Percentiles rank a stretch among this genome's conserved stretches.
phyloP scores from a whole-genome alignment of 169 alveolate species.

The Plasmodium cynomolgi region DNA sequence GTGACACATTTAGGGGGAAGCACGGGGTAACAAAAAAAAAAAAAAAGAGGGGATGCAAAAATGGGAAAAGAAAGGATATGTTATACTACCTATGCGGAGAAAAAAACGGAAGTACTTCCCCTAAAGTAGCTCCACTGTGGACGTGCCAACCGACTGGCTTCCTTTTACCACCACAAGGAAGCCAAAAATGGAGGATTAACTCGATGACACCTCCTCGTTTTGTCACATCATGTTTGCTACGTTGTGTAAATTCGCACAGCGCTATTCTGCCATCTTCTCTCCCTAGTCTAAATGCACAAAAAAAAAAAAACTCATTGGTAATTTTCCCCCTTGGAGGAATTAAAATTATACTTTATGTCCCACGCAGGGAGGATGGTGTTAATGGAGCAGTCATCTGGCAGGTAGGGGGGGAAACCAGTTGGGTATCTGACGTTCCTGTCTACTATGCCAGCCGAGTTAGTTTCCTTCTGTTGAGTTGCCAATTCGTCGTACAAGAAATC shows the following conservation, averaged over 20 bases:
- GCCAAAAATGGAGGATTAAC: no score
- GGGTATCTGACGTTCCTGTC: slow-evolving; percentile 58
- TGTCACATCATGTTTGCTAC: no score
- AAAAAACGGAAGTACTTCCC: no score
- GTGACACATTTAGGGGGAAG: not conserved
- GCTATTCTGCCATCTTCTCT: no score
- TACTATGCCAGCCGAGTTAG: not conserved
- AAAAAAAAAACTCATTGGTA: not conserved
- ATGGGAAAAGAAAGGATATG: not conserved
- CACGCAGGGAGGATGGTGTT: slow-evolving; percentile 68
- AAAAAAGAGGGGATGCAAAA: not conserved
- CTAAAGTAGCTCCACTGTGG: no score
- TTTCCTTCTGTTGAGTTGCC: slow-evolving; percentile 21
- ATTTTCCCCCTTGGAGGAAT: slow-evolving; percentile 8
- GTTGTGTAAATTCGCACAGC: no score
- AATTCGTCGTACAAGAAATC: slow-evolving; percentile 44
- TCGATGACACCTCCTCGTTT: no score
- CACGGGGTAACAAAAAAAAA: not conserved
- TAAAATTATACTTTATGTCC: slow-evolving; percentile 46
- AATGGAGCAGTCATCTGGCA: slow-evolving; percentile 75
- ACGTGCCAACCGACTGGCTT: no score
- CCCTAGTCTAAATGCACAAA: not conserved
- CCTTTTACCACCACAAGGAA: no score
- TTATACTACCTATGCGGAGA: no score
- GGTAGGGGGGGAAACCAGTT: slow-evolving; percentile 56